Conservation (phyloP, 345 rosid species). For the Psidium friedrichsthalianum region DNA sequence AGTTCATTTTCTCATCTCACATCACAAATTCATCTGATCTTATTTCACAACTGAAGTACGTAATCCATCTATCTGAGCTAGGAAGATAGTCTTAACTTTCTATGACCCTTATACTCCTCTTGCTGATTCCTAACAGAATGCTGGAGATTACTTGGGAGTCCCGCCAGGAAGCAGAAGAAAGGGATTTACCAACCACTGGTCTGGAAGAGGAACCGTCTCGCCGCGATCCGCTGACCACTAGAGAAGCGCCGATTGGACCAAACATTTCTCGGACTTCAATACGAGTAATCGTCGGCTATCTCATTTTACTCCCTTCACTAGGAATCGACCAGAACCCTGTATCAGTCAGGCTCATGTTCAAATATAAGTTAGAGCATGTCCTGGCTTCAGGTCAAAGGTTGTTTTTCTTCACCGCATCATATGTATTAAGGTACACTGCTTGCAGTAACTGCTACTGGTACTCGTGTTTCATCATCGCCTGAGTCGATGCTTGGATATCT, state of each 20-base stretch:
- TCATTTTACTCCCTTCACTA: neutral
- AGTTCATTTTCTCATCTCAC: neutral
- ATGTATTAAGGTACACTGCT: neutral
- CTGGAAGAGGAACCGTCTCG: slow-evolving; percentile 41
- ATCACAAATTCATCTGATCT: neutral
- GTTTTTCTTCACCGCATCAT: neutral
- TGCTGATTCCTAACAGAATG: too few relatives aligned
- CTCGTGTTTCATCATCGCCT: neutral
- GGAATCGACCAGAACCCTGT: neutral
- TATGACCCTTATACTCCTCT: too few relatives aligned
- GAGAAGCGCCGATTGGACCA: neutral
- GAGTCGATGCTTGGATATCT: neutral
- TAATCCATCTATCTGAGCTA: too few relatives aligned
- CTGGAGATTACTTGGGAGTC: too few relatives aligned
- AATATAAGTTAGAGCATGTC: neutral
- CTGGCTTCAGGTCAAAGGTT: neutral
- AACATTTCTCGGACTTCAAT: neutral
- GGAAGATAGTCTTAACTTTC: too few relatives aligned
- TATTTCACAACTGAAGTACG: too few relatives aligned
- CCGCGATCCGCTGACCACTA: slow-evolving; percentile 13
- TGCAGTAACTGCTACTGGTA: neutral
- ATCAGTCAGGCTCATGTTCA: neutral
- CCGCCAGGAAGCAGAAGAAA: neutral
- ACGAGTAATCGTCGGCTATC: neutral
- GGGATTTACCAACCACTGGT: slow-evolving; percentile 9